phyloP scores from a whole-genome alignment of 768 basidiomycete genomes.

The Naganishia onofrii region DNA sequence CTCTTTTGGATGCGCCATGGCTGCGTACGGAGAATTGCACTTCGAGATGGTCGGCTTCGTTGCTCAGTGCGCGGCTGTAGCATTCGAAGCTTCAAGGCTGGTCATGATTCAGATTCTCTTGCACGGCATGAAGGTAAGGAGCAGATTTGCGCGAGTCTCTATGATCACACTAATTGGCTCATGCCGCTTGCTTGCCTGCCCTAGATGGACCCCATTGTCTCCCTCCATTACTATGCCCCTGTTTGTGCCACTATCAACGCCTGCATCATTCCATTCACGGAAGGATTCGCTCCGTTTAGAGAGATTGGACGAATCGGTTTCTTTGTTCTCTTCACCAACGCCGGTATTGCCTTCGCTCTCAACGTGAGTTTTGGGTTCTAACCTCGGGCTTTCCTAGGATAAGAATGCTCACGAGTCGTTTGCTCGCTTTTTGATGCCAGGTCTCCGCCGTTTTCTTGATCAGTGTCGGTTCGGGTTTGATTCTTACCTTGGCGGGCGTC shows the following conservation, averaged over 20 bases:
- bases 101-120: slow-evolving; percentile 96
- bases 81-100: slow-evolving; percentile 81
- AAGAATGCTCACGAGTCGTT: neutral
- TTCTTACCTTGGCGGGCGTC: slow-evolving; percentile 90
- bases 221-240: slow-evolving; percentile 65
- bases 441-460: slow-evolving; percentile 94
- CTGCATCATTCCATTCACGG: slow-evolving; percentile 80
- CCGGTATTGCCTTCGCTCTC: slow-evolving; percentile 78
- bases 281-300: slow-evolving; percentile 85
- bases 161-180: neutral
- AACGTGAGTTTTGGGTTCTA: slow-evolving; percentile 56
- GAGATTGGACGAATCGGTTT: slow-evolving; percentile 66
- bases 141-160: neutral
- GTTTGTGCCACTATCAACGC: slow-evolving; percentile 90
- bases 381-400: neutral
- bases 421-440: slow-evolving; percentile 23
- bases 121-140: slow-evolving; percentile 71
- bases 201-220: slow-evolving; percentile 91
- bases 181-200: neutral
- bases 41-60: slow-evolving; percentile 88
- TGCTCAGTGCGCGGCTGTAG: slow-evolving; percentile 81
- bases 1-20: slow-evolving; percentile 67
- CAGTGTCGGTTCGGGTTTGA: slow-evolving; percentile 70
- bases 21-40: slow-evolving; percentile 82
- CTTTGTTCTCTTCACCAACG: slow-evolving; percentile 75